A percentile compares a stretch with the other conserved stretches of the same genome.
Evolutionary conservation across 164 flowering plant genomes (phyloP).

Genomic region (Kingdonia uniflora): DNA sequence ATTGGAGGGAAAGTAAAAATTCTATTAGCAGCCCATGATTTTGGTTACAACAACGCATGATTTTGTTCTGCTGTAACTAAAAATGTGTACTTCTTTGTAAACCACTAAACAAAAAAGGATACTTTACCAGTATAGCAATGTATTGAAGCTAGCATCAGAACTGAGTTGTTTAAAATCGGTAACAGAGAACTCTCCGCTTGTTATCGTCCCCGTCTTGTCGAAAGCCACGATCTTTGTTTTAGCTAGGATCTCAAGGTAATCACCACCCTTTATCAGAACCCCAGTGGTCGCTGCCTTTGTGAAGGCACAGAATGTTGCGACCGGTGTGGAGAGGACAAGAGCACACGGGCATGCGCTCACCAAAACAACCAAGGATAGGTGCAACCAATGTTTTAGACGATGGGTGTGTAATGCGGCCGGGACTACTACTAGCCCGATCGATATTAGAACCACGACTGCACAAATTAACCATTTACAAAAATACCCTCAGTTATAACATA

Average conservation of each 20-base stretch:
- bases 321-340: slow-evolving; percentile 86
- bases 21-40: too few relatives aligned
- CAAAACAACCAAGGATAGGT: slow-evolving; percentile 61
- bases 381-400: slow-evolving; percentile 46
- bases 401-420: slow-evolving; percentile 45
- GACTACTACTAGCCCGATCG: slow-evolving; percentile 40
- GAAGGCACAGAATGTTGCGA: slow-evolving; percentile 79
- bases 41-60: too few relatives aligned
- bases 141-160: slow-evolving; percentile 27
- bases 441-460: slow-evolving; percentile 59
- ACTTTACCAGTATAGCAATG: slow-evolving; percentile 64
- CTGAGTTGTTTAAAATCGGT: slow-evolving; percentile 33
- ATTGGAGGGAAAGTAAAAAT: too few relatives aligned
- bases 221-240: slow-evolving; percentile 61
- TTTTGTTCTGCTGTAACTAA: too few relatives aligned
- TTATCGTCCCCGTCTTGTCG: slow-evolving; percentile 92
- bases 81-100: too few relatives aligned
- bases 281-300: slow-evolving; percentile 74
- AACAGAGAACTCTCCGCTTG: slow-evolving; percentile 75
- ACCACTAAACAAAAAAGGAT: background rate
- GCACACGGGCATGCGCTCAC: slow-evolving; percentile 97
- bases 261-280: slow-evolving; percentile 78
- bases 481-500: too few relatives aligned
- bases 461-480: background rate
- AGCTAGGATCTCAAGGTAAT: slow-evolving; percentile 63